These are phyloP conservation scores for Diaporthe ampelina DNA, from an alignment of 2,329 filamentous ascomycete species.

Conservation along the genomic window DNA sequence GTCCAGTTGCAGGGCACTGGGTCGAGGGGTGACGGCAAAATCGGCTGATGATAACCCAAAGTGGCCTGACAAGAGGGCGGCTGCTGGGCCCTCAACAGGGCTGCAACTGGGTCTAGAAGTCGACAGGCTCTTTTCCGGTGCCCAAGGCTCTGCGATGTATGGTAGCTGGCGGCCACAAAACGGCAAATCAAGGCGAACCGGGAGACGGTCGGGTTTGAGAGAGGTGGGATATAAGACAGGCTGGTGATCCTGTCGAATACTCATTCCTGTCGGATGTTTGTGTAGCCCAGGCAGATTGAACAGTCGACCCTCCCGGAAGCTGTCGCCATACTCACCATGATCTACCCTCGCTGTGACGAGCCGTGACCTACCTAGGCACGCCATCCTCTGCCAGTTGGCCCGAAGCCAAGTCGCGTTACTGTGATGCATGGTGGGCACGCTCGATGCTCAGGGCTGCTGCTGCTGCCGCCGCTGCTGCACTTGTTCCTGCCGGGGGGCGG, in stretches of 20 bases:
- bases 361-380: not conserved
- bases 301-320: not conserved
- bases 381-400: not conserved
- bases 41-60: constrained; percentile 37
- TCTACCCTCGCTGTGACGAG: not conserved
- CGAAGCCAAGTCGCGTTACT: not conserved
- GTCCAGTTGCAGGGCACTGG: constrained; percentile 15
- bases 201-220: not conserved
- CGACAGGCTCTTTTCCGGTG: not conserved
- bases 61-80: constrained; percentile 37
- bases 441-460: not conserved
- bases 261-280: not conserved
- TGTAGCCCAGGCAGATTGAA: not conserved
- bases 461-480: no score
- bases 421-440: not conserved
- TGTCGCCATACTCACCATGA: not conserved
- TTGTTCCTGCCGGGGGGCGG: not conserved
- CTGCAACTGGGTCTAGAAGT: constrained; percentile 11
- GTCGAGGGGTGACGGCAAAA: constrained; percentile 37
- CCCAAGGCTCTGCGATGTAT: constrained; percentile 16
- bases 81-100: constrained; percentile 20
- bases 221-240: constrained; percentile 21
- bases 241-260: constrained; percentile 15
- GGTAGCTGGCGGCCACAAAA: not conserved
- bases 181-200: constrained; percentile 8